phyloP scores from a whole-genome alignment of 208 protist genomes.

The Trypanosoma melophagium region DNA sequence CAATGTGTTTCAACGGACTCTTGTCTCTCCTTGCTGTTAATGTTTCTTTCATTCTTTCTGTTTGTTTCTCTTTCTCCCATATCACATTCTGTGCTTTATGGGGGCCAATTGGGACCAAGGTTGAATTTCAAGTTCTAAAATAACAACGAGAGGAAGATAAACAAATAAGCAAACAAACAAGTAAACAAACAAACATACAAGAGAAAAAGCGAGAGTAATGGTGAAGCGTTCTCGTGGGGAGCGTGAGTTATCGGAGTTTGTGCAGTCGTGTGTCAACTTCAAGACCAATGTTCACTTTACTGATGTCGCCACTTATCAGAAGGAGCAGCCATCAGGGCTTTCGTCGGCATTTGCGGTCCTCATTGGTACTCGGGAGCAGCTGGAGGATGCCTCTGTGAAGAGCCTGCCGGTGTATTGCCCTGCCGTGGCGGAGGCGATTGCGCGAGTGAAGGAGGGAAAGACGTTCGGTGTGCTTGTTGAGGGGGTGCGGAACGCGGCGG shows the following conservation, averaged over 20 bases:
- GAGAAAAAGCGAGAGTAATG: conserved; percentile 26
- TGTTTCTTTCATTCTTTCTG: too few species aligned
- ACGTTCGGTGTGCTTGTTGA: conserved; percentile 29
- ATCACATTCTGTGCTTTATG: background rate
- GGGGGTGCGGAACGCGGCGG: conserved; percentile 21
- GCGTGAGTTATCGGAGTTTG: conserved; percentile 38
- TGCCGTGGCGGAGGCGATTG: conserved; percentile 54
- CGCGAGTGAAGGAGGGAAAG: conserved; percentile 39
- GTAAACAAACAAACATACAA: too few species aligned
- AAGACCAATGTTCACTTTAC: conserved; percentile 58
- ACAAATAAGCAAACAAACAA: too few species aligned
- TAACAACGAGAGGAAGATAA: background rate
- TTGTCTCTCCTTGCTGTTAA: too few species aligned
- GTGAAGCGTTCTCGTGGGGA: conserved; percentile 36
- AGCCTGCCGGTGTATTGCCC: conserved; percentile 51
- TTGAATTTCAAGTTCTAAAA: background rate
- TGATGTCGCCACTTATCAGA: conserved; percentile 32
- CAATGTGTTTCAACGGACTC: too few species aligned
- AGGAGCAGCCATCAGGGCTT: background rate
- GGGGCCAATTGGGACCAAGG: background rate
- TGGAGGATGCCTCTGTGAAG: conserved; percentile 40
- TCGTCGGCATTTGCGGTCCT: conserved; percentile 45
- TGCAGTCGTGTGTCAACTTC: conserved; percentile 51
- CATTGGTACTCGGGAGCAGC: conserved; percentile 48
- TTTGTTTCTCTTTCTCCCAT: too few species aligned